Conservation (phyloP, 2,329 filamentous ascomycete species). For the Pyrenochaeta sp. region DNA sequence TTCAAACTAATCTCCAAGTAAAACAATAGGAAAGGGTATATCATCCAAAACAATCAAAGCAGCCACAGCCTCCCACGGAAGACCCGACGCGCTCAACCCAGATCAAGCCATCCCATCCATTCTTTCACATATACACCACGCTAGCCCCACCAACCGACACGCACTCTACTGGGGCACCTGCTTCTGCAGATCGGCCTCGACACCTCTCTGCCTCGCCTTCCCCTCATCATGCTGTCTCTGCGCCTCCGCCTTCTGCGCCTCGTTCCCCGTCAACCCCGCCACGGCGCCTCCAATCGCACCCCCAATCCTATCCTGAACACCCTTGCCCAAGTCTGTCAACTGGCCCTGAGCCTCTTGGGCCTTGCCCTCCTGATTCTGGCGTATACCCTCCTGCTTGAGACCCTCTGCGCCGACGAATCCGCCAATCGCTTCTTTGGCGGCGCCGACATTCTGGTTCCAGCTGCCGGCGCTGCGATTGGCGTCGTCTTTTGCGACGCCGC, state of each 20-base stretch:
- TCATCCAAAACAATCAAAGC: slow-evolving; percentile 13
- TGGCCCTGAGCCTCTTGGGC: slow-evolving; percentile 85
- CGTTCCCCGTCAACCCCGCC: slow-evolving; percentile 77
- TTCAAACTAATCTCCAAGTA: background rate
- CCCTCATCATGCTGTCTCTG: slow-evolving; percentile 78
- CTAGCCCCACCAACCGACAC: background rate
- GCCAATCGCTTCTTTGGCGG: slow-evolving; percentile 83
- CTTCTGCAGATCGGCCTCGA: slow-evolving; percentile 80
- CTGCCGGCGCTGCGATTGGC: slow-evolving; percentile 74
- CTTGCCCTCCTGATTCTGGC: slow-evolving; percentile 84
- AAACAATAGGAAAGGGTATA: slow-evolving; percentile 21
- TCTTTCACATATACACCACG: background rate
- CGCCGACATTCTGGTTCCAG: slow-evolving; percentile 90
- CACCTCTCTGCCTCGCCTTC: slow-evolving; percentile 84
- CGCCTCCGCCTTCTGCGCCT: slow-evolving; percentile 69
- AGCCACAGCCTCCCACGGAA: background rate
- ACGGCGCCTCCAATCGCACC: slow-evolving; percentile 76
- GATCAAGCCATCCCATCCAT: background rate
- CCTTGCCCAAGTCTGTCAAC: slow-evolving; percentile 75
- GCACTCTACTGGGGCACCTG: slow-evolving; percentile 54
- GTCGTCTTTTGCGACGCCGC: slow-evolving; percentile 76
- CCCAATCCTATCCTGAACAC: slow-evolving; percentile 63
- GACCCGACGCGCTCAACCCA: too few relatives aligned
- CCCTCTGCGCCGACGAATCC: slow-evolving; percentile 77
- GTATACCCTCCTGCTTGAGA: slow-evolving; percentile 75